Evolutionary conservation across 495 filamentous ascomycete species (phyloP), one percentile per base, ranked within the genome.

Genomic region (Penicillium crystallinum): DNA sequence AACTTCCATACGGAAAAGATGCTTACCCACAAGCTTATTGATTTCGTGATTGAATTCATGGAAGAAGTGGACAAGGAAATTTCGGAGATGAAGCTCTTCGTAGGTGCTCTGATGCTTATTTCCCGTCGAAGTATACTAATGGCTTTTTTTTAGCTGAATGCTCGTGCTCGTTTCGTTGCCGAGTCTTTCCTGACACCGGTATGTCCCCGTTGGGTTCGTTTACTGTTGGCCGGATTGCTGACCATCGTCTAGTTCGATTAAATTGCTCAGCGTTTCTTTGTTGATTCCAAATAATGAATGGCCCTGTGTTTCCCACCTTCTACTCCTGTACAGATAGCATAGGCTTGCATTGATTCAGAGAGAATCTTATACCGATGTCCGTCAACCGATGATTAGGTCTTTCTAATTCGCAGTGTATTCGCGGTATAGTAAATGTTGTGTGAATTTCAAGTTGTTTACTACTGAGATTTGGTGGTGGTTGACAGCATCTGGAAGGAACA

Each of bases 11-110:
- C 92, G 15, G 95, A 97, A 67, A 86, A 91, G 61, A 93, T 99
- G 90, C 70, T 97, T 63, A 97, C 96, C 76, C 90, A 98, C 65
- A 97, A 98, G 74, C 76, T 98, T 54, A 95, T 98, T 9, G 93
- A 98, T 64, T 98, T 98, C 62, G 93, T 97, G 53, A 95, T 99
- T 53, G 85, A 96, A 57, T 97, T 97, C 40, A 97, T 97, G 91
- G 92, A 97, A 72, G 95, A 99, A 63, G 93, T 97, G 25, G 93
- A 97, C 64, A 97, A 97, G 76, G 95, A 99, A 70, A 97, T 97
- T 46, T 97, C 92, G 1, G 95, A 97, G 72, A 97, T 97, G 93
- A 99, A 99, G 81, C 82, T 99, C 55, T 99, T 97, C 71, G 92
- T 97, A 82, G 44, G 89, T 78, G 18, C 27, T 10, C 9, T 14